Base-by-base conservation (phyloP, 1,139 yeast genomes). In the Magnusiomyces paraingens region DNA sequence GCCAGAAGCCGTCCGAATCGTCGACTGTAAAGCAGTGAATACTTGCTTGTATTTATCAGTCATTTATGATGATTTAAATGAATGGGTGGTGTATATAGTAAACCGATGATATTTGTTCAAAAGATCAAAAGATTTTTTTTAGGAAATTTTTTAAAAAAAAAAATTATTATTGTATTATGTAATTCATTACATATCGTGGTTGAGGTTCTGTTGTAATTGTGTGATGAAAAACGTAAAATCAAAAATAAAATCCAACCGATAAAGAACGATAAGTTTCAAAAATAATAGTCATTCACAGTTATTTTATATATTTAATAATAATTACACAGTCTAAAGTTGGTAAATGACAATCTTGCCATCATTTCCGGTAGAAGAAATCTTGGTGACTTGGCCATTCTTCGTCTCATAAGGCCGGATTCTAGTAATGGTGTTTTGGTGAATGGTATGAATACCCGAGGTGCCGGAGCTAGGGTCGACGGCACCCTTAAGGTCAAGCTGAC, bases 401-500 rank as follows among this genome's bases (percentile, higher is more conserved):
- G 66, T 72, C 2, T 64, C 64, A 61, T 76, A 80, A 38, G 78
- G 72, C 59, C 81, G 77, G 56, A 93, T 71, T 52, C 83, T 80
- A 51, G 85, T 81, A 66, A 94, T 89, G 35, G 97, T 84, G 73
- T 91, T 93, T 70, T 91, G 97, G 71, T 93, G 99, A 57, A 88
- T 81, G 17, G 96, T 89, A 57, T 78, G 78, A 66, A 86, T 77
- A 51, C 79, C 80, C 54, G 79, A 77, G 41, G 79, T 73, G 61
- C 66, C 77, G 64, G 74, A 72, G 58, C 77, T 74, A 60, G 78
- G 75, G 47, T 64, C 68, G 52, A 81, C 83, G 56, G 88, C 80
- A 54, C 99, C 99, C 77, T 90, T 91, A 70, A 93, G 79, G 71
- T 93, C 99, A 78, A 93, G 77, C 71, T 93, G 96, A 71, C 90